These are phyloP conservation scores for Pythium coloratum DNA, from an alignment of 352 stramenopile genomes.

Conservation along the genomic window DNA sequence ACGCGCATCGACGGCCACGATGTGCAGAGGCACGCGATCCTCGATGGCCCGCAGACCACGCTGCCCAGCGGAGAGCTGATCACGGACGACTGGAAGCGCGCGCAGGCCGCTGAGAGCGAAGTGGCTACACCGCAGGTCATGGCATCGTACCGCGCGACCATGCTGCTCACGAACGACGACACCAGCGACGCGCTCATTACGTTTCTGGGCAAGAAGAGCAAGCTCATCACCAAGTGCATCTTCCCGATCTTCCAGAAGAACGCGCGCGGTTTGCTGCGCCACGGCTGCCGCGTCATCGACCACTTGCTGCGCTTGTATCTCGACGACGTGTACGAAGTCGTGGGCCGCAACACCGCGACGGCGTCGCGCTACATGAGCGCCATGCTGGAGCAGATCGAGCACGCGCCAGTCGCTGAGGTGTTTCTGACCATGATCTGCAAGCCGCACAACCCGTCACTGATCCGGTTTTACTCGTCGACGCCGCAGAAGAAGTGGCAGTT, in stretches of 20 bases:
- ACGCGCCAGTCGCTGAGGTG: conserved; percentile 82
- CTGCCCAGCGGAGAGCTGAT: conserved; percentile 19
- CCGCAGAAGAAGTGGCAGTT: conserved; percentile 88
- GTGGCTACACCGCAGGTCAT: conserved; percentile 66
- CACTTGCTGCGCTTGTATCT: conserved; percentile 82
- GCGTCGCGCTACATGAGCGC: conserved; percentile 80
- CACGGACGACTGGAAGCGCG: background rate
- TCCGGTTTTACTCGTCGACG: conserved; percentile 68
- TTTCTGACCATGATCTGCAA: conserved; percentile 88
- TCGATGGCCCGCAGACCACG: conserved; percentile 48
- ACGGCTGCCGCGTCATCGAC: conserved; percentile 88
- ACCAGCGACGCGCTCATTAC: conserved; percentile 72
- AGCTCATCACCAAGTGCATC: conserved; percentile 74
- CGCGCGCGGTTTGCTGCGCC: conserved; percentile 75
- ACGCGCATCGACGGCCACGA: conserved; percentile 44
- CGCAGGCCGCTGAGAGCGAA: conserved; percentile 24
- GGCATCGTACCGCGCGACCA: conserved; percentile 83
- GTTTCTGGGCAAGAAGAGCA: conserved; percentile 81
- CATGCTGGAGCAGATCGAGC: conserved; percentile 81
- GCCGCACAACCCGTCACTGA: conserved; percentile 68
- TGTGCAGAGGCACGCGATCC: conserved; percentile 32
- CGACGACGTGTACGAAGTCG: conserved; percentile 87
- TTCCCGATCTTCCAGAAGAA: conserved; percentile 80
- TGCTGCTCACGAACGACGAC: conserved; percentile 89
- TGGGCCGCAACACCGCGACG: conserved; percentile 60